Base-by-base conservation (phyloP, 2,329 filamentous ascomycete species). In the Fonsecaea monophora region DNA sequence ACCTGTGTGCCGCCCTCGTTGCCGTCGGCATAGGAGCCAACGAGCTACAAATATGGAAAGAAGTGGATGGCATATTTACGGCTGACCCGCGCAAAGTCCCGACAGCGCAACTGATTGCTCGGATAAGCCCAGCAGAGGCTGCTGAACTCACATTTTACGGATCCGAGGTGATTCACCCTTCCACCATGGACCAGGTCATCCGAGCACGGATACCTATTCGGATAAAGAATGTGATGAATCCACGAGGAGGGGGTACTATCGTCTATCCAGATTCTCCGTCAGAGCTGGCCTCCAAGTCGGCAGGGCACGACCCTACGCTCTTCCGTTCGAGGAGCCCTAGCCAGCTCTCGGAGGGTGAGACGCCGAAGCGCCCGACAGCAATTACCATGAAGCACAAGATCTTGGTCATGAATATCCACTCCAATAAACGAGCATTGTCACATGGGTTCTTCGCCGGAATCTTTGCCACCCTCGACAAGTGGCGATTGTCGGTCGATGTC, bases 341-440 rank as follows among this genome's bases (percentile, higher is more conserved):
- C 70, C 74, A 84, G 7, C 74, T 86, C 67, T 69, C 75, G 5
- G 79, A 83, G 10, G 85, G 84, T 72, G 78, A 76, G 74, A 87
- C 86, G 64, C 90, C 90, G 13, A 92, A 90, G 80, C 84, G 91
- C 48, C 92, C 92, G 30, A 95, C 92, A 1, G 92, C 95, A 6
- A 94, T 99, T 18, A 99, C 95, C 12, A 96, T 97, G 82, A 99
- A 99, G 83, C 92, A 95, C 80, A 91, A 93, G 77, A 98, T 99
- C 76, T 90, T 94, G 55, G 93, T 99, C 71, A 92, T 99, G 75
- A 99, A 99, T 80, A 92, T 99, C 54, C 94, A 98, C 84, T 96
- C 92, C 62, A 98, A 99, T 83, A 96, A 96, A 82, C 90, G 94
- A 70, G 96, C 94, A 8, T 91, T 97, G 70, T 96, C 94, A 0